These are phyloP conservation scores for Elaeis oleifera DNA, from an alignment of 202 grass and related monocot species.

Conservation along the genomic window DNA sequence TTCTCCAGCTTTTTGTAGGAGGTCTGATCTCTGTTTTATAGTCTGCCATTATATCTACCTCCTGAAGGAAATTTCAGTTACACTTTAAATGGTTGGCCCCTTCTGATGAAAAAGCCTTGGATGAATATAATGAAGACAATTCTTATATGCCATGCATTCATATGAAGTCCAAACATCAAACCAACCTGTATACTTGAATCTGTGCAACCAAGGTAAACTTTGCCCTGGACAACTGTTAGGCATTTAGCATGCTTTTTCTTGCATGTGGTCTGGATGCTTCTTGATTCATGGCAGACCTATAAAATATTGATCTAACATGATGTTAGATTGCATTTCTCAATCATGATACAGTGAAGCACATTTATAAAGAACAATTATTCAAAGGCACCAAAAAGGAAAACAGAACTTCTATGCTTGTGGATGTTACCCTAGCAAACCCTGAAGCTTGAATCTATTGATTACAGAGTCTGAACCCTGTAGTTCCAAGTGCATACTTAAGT, in stretches of 20 bases:
- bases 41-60: constrained; percentile 52
- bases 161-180: constrained; percentile 5
- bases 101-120: background rate
- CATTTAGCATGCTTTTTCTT: constrained; percentile 79
- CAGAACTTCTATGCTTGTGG: no score
- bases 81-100: background rate
- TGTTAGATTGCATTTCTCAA: no score
- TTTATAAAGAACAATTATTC: no score
- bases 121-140: background rate
- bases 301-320: constrained; percentile 3
- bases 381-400: no score
- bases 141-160: background rate
- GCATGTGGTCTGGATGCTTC: constrained; percentile 66
- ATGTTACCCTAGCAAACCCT: no score
- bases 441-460: no score
- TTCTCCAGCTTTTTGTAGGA: constrained; percentile 55
- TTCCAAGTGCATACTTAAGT: no score
- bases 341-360: no score
- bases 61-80: constrained; percentile 38
- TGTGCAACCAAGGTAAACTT: constrained; percentile 81
- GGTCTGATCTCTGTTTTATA: constrained; percentile 56
- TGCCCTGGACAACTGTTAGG: constrained; percentile 59
- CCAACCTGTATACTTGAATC: constrained; percentile 88
- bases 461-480: no score
- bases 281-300: constrained; percentile 67